Conservation (phyloP, 2,329 filamentous ascomycete genomes). For the Colletotrichum shisoi region DNA sequence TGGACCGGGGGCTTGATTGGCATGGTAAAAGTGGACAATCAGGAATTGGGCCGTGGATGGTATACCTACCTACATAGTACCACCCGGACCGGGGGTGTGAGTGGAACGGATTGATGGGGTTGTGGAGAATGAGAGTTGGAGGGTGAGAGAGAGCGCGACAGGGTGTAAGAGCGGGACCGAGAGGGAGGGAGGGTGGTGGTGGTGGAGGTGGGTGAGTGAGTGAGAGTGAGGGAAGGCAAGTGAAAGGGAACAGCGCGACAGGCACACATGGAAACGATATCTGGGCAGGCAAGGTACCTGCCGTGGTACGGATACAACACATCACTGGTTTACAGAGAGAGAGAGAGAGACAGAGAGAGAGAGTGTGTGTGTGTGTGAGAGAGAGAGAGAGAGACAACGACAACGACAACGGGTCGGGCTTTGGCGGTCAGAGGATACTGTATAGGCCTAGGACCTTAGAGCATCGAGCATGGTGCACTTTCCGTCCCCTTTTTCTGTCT, state of each 20-base stretch:
- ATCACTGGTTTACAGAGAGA: not conserved
- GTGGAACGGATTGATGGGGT: conserved; percentile 20
- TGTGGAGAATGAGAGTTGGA: conserved; percentile 19
- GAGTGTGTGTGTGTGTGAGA: no score
- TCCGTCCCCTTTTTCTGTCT: not conserved
- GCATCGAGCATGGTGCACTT: conserved; percentile 4
- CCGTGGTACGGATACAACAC: not conserved
- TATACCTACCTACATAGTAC: not conserved
- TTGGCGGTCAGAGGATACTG: not conserved
- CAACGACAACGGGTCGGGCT: conserved; percentile 12
- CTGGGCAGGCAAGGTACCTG: no score
- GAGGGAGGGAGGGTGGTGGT: conserved; percentile 5
- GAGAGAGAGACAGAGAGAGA: not conserved
- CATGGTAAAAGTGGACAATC: conserved; percentile 16
- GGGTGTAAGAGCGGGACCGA: conserved; percentile 4
- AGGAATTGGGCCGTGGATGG: conserved; percentile 21
- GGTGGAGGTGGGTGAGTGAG: not conserved
- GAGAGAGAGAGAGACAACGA: conserved; percentile 1
- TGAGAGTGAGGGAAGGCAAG: not conserved
- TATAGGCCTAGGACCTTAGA: no score
- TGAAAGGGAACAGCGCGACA: not conserved
- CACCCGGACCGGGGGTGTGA: conserved; percentile 13
- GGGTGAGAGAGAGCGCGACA: conserved; percentile 3
- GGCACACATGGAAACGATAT: no score
- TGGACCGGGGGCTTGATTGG: conserved; percentile 27